Percentiles rank a stretch among this genome's conserved stretches.
Conservation (phyloP, 129 eudicot species). For the Flaveria brownii region DNA sequence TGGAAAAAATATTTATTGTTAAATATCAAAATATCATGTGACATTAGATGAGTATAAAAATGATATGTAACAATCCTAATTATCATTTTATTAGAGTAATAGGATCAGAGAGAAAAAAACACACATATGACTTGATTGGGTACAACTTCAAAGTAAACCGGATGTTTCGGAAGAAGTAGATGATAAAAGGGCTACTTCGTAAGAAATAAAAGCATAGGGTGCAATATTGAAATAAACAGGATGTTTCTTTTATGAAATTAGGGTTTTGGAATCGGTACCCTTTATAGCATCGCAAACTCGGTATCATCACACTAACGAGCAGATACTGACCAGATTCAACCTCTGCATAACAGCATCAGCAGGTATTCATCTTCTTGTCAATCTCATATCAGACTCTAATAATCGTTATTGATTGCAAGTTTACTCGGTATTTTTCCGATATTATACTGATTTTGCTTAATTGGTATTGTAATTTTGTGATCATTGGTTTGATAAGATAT, state of each 20-base stretch:
- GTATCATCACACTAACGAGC: background rate
- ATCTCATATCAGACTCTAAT: background rate
- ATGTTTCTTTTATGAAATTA: background rate
- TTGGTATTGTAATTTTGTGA: no score
- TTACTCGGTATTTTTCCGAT: background rate
- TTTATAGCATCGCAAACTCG: constrained; percentile 31
- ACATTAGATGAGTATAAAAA: no score
- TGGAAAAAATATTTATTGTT: no score
- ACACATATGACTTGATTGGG: no score
- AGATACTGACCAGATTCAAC: background rate
- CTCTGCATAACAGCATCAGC: background rate
- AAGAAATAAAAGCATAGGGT: background rate
- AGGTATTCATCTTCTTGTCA: constrained; percentile 2
- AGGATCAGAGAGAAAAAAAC: no score
- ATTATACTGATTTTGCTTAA: no score
- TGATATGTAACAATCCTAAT: no score
- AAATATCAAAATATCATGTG: no score
- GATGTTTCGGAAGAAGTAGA: background rate
- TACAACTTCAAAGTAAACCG: background rate
- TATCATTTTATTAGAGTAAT: no score
- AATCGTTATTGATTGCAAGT: background rate
- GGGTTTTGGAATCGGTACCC: constrained; percentile 31
- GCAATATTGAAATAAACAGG: background rate
- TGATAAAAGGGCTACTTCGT: background rate
- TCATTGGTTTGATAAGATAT: no score